A percentile compares a stretch with the other conserved stretches of the same genome.
phyloP scores from a whole-genome alignment of 805 yeast genomes.

The Candida wancherniae region DNA sequence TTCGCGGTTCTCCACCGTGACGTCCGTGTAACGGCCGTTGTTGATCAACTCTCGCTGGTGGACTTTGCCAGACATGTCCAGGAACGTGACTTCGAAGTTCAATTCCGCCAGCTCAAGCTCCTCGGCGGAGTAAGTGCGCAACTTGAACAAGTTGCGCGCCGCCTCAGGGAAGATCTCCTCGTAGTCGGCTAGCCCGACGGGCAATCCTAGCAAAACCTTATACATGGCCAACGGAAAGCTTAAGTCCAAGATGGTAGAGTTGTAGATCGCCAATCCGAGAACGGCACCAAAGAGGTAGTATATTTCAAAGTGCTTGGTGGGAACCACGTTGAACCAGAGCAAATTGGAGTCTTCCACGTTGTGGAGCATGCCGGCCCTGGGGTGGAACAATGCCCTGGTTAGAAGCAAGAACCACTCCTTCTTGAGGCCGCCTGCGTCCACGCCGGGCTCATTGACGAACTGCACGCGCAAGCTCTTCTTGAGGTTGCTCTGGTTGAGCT shows the following conservation, averaged over 20 bases:
- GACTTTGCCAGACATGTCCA: constrained; percentile 42
- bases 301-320: constrained; percentile 44
- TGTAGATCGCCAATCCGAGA: constrained; percentile 85
- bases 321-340: constrained; percentile 67
- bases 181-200: constrained; percentile 59
- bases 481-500: constrained; percentile 52
- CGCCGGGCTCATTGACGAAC: constrained; percentile 84
- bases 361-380: constrained; percentile 60
- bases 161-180: constrained; percentile 64
- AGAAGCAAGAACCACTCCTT: constrained; percentile 90
- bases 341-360: constrained; percentile 64
- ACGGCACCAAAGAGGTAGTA: constrained; percentile 81
- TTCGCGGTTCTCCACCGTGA: constrained; percentile 54
- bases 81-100: constrained; percentile 58
- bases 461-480: constrained; percentile 74
- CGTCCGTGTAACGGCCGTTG: constrained; percentile 52
- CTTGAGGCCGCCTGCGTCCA: constrained; percentile 91
- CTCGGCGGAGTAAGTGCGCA: constrained; percentile 22
- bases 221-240: constrained; percentile 72
- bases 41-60: constrained; percentile 48
- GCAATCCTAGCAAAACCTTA: constrained; percentile 60
- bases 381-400: constrained; percentile 64
- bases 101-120: constrained; percentile 43
- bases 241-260: constrained; percentile 80
- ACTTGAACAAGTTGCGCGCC: constrained; percentile 33